A percentile compares a stretch with the other conserved stretches of the same genome.
Conservation (phyloP, 2,329 filamentous ascomycete genomes). For the Scleromitrula shiraiana region DNA sequence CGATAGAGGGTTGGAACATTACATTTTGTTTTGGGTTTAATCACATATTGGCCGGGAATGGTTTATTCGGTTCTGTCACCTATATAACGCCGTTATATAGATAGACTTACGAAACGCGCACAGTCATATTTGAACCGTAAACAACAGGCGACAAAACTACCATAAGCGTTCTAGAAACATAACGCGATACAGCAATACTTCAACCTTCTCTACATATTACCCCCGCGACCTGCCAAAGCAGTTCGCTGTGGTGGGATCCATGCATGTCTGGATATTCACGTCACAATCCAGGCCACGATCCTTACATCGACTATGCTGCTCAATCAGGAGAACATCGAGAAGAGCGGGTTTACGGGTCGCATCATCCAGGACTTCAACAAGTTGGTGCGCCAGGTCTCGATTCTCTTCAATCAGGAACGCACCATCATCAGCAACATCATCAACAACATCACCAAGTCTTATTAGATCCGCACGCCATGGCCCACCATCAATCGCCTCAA, state of each 20-base stretch:
- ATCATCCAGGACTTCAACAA: constrained; percentile 29
- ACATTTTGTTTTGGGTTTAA: constrained; percentile 23
- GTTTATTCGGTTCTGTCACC: constrained; percentile 24
- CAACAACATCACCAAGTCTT: constrained; percentile 49
- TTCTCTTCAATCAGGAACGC: constrained; percentile 32
- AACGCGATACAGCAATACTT: constrained; percentile 27
- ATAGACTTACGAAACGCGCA: constrained; percentile 24
- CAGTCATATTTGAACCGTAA: constrained; percentile 23
- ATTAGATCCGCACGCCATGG: constrained; percentile 48
- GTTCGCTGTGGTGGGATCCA: constrained; percentile 70
- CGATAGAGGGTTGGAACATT: constrained; percentile 19
- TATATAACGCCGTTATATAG: constrained; percentile 28
- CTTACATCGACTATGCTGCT: constrained; percentile 67
- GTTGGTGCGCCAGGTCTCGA: constrained; percentile 26
- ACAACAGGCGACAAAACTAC: constrained; percentile 23
- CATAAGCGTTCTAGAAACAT: constrained; percentile 24
- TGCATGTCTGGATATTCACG: constrained; percentile 57
- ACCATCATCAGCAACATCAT: constrained; percentile 44
- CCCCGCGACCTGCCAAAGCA: constrained; percentile 65
- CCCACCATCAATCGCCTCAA: constrained; percentile 39
- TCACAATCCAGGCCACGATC: constrained; percentile 42
- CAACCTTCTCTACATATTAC: constrained; percentile 37
- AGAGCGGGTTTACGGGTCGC: constrained; percentile 53
- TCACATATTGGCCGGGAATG: constrained; percentile 22
- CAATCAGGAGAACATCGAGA: constrained; percentile 57